These are phyloP conservation scores for Tetrapyrgos nigripes DNA, from an alignment of 1,284 basidiomycete species.

Conservation along the genomic window DNA sequence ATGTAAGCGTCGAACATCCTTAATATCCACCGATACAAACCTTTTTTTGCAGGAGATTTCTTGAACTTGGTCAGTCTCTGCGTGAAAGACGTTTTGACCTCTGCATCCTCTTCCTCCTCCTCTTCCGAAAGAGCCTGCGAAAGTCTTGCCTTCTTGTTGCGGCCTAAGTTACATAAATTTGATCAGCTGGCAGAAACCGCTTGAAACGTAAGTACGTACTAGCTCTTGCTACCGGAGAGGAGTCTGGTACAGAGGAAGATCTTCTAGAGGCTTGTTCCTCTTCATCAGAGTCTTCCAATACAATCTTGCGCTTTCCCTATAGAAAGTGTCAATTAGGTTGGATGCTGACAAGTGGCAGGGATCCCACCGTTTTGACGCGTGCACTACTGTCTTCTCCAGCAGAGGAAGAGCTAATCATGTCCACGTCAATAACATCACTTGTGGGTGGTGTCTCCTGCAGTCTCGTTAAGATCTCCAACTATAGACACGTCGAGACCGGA, in stretches of 20 bases:
- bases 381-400: constrained; percentile 43
- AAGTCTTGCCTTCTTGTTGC: constrained; percentile 24
- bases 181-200: neutral
- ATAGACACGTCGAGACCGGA: constrained; percentile 3
- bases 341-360: neutral
- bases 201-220: constrained; percentile 15
- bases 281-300: constrained; percentile 73
- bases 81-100: constrained; percentile 53
- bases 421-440: constrained; percentile 77
- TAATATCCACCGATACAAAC: neutral
- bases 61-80: constrained; percentile 68
- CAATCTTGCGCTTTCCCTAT: constrained; percentile 71
- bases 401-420: constrained; percentile 65
- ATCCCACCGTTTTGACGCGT: constrained; percentile 40
- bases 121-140: constrained; percentile 39
- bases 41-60: constrained; percentile 60
- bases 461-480: neutral
- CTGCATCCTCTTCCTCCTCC: constrained; percentile 49
- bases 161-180: constrained; percentile 1
- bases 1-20: neutral
- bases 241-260: constrained; percentile 27
- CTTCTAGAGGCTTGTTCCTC: constrained; percentile 42
- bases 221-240: constrained; percentile 35
- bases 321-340: neutral
- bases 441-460: constrained; percentile 68